These are phyloP conservation scores for Neoboletus subvelutipes DNA, from an alignment of 768 basidiomycete genomes.

Conservation along the genomic window DNA sequence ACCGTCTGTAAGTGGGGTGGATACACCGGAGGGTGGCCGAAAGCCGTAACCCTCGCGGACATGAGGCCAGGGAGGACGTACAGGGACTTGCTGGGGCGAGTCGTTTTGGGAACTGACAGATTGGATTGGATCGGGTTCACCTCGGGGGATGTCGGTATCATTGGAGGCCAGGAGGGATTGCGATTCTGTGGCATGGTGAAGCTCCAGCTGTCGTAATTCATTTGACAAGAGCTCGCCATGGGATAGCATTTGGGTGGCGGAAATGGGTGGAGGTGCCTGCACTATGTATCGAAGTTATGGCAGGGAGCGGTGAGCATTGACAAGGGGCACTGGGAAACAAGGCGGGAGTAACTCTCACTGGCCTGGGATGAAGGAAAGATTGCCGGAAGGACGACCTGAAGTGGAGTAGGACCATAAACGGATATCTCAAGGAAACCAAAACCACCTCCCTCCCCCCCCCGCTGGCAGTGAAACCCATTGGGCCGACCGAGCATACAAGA, in stretches of 20 bases:
- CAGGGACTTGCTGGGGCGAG: conserved; percentile 15
- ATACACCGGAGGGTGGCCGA: conserved; percentile 63
- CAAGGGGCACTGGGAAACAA: not conserved
- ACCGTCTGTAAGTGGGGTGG: conserved; percentile 51
- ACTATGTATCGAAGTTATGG: not conserved
- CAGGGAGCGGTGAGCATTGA: not conserved
- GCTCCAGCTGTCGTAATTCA: conserved; percentile 48
- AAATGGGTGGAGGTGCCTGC: not conserved
- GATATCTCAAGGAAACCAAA: conserved; percentile 27
- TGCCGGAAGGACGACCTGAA: conserved; percentile 10
- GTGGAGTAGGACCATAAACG: conserved; percentile 22
- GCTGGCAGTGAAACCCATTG: not conserved
- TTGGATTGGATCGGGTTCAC: conserved; percentile 3
- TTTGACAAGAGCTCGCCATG: conserved; percentile 44
- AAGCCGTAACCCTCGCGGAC: conserved; percentile 82
- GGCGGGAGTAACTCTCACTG: no score
- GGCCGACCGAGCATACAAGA: conserved; percentile 1
- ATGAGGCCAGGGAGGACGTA: conserved; percentile 33
- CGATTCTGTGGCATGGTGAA: conserved; percentile 17
- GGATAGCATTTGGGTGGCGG: conserved; percentile 24
- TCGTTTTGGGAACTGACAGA: conserved; percentile 6
- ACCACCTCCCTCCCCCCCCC: no score
- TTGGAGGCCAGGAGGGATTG: not conserved
- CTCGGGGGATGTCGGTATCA: conserved; percentile 12
- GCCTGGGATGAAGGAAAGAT: not conserved